phyloP scores from a whole-genome alignment of 2,329 filamentous ascomycete species.

The Pseudovirgaria hyperparasitica region DNA sequence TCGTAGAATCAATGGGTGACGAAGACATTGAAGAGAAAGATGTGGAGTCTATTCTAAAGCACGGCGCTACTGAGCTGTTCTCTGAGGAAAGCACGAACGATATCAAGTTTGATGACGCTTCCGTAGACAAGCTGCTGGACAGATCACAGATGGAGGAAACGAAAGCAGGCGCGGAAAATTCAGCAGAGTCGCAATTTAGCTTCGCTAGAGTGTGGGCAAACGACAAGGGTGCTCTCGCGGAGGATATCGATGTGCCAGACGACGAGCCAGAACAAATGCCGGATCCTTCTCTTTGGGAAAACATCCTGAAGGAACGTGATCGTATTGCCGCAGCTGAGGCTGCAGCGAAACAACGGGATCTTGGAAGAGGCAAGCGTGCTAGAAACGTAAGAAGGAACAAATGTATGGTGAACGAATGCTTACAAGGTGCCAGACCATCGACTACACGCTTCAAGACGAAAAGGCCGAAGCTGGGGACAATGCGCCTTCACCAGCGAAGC shows the following conservation, averaged over 20 bases:
- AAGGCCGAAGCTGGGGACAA: slow-evolving; percentile 9
- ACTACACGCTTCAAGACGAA: slow-evolving; percentile 31
- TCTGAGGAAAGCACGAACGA: slow-evolving; percentile 58
- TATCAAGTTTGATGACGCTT: slow-evolving; percentile 68
- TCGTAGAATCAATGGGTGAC: slow-evolving; percentile 83
- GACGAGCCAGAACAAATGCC: slow-evolving; percentile 42
- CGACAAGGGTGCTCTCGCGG: slow-evolving; percentile 54
- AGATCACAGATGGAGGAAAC: slow-evolving; percentile 69
- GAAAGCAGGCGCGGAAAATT: slow-evolving; percentile 47
- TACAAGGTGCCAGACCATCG: slow-evolving; percentile 23
- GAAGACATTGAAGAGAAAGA: slow-evolving; percentile 71
- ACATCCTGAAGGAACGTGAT: slow-evolving; percentile 74
- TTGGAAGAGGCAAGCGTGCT: slow-evolving; percentile 74
- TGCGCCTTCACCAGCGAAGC: slow-evolving; percentile 18
- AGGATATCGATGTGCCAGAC: slow-evolving; percentile 46
- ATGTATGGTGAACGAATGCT: slow-evolving; percentile 3
- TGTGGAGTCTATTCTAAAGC: slow-evolving; percentile 73
- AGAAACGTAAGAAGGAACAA: slow-evolving; percentile 36
- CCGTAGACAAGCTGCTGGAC: slow-evolving; percentile 85
- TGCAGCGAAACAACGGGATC: slow-evolving; percentile 54
- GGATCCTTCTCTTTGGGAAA: slow-evolving; percentile 71
- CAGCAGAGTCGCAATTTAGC: slow-evolving; percentile 70
- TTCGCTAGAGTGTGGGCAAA: slow-evolving; percentile 90
- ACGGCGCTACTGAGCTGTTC: slow-evolving; percentile 80
- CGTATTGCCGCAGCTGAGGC: slow-evolving; percentile 62